Base-by-base conservation (phyloP, 2,329 filamentous ascomycete genomes). In the Zymoseptoria brevis region DNA sequence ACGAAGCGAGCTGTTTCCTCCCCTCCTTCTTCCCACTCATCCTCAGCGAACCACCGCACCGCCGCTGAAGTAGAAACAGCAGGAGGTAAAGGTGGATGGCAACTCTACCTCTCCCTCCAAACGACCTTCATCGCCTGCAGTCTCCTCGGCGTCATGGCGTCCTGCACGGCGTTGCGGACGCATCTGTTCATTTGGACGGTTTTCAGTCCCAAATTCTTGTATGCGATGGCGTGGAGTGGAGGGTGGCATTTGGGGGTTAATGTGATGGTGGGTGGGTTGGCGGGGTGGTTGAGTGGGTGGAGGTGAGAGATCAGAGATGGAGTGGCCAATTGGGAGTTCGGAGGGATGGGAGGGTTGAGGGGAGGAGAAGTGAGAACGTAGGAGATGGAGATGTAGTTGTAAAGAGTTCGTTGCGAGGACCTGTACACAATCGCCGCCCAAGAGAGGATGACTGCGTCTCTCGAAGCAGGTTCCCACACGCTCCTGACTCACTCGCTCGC, bases 111-210 rank as follows among this genome's bases (percentile, higher is more conserved):
- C 0, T 77, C 81, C 0, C 68, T 89, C 49, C 73, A 89, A 68
- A 96, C 91, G 0, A 73, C 87, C 9, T 96, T 94, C 72, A 77
- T 83, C 9, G 81, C 87, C 0, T 77, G 79, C 1, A 85, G 84
- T 63, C 75, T 89, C 56, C 75, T 84, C 2, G 87, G 85, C 53
- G 87, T 96, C 22, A 97, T 97, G 93, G 84, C 82, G 13, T 91
- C 93, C 16, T 99, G 94, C 73, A 91, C 88, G 53, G 80, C 83
- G 7, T 74, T 99, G 70, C 80, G 93, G 65, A 90, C 89, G 29
- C 94, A 99, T 79, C 74, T 99, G 59, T 99, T 99, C 72, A 92
- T 99, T 62, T 99, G 94, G 94, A 97, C 93, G 0, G 94, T 99
- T 9, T 99, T 99, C 74, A 96, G 90, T 64, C 94, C 94, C 0